Conservation (phyloP, 2,329 filamentous ascomycete genomes). For the Hypoxylon sp. region DNA sequence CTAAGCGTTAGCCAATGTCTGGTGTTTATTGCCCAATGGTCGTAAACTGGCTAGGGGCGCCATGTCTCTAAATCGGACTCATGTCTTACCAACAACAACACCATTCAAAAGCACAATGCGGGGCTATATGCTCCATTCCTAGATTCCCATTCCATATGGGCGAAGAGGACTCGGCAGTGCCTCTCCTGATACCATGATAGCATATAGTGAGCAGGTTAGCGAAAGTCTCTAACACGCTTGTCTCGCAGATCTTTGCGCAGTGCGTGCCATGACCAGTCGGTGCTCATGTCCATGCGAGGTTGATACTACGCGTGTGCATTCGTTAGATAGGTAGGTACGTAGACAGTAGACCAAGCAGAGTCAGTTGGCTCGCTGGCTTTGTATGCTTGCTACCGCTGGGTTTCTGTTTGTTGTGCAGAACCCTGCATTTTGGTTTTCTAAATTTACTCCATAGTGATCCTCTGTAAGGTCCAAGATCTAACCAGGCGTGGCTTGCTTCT, state of each 20-base stretch:
- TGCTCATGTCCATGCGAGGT: conserved; percentile 34
- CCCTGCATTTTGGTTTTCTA: conserved; percentile 41
- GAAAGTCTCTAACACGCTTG: conserved; percentile 40
- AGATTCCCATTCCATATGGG: conserved; percentile 40
- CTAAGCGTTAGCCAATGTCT: conserved; percentile 35
- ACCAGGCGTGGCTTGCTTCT: conserved; percentile 30
- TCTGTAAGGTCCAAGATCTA: conserved; percentile 30
- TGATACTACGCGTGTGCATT: conserved; percentile 35
- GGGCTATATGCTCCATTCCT: conserved; percentile 46
- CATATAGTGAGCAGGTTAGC: conserved; percentile 31
- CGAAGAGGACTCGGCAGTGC: conserved; percentile 32
- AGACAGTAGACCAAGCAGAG: conserved; percentile 10
- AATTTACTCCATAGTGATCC: conserved; percentile 37
- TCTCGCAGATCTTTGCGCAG: conserved; percentile 37
- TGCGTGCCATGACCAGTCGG: conserved; percentile 35
- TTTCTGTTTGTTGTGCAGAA: conserved; percentile 39
- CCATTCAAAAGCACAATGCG: conserved; percentile 38
- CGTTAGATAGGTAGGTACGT: not conserved
- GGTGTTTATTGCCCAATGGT: conserved; percentile 40
- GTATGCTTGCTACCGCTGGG: conserved; percentile 39
- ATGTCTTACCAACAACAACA: conserved; percentile 36
- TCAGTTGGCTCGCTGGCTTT: conserved; percentile 40
- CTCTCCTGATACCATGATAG: not conserved
- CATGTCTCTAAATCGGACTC: conserved; percentile 30
- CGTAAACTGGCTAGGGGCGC: conserved; percentile 17